phyloP scores from a whole-genome alignment of 495 filamentous ascomycete genomes.

The Clavariopsis aquatica region DNA sequence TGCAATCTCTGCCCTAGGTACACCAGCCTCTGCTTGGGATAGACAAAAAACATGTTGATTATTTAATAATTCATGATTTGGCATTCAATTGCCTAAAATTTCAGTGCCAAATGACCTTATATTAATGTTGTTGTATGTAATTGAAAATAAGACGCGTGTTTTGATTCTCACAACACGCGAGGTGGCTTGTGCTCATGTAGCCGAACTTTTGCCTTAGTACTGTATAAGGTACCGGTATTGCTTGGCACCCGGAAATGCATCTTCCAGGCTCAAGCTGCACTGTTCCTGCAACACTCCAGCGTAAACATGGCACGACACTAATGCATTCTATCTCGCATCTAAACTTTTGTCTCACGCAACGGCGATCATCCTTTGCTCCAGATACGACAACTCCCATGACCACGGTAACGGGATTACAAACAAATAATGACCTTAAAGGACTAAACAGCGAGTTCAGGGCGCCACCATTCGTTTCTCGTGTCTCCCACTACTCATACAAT shows the following conservation, averaged over 20 bases:
- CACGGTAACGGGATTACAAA: constrained; percentile 4
- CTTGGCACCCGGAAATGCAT: constrained; percentile 10
- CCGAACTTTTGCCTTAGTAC: too few relatives aligned
- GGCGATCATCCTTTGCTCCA: not conserved
- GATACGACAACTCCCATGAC: constrained; percentile 1
- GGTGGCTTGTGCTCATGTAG: too few relatives aligned
- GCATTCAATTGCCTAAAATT: constrained; percentile 10
- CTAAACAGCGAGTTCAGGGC: not conserved
- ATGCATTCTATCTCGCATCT: not conserved
- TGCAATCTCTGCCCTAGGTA: not conserved
- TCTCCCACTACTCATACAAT: too few relatives aligned
- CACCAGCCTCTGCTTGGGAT: not conserved
- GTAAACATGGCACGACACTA: not conserved
- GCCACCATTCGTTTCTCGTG: not conserved
- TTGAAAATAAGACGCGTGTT: too few relatives aligned
- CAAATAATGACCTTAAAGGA: not conserved
- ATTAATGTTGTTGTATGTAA: not conserved
- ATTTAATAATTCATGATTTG: not conserved
- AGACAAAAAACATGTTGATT: not conserved
- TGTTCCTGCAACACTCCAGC: not conserved
- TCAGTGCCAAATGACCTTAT: constrained; percentile 14
- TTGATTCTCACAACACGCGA: too few relatives aligned
- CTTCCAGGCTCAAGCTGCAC: not conserved
- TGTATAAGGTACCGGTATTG: not conserved
- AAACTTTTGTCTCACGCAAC: not conserved